Percentiles rank a stretch among this genome's conserved stretches.
Evolutionary conservation across 1,284 basidiomycete species (phyloP).

Genomic region (Microbotryum silenes-acaulis): DNA sequence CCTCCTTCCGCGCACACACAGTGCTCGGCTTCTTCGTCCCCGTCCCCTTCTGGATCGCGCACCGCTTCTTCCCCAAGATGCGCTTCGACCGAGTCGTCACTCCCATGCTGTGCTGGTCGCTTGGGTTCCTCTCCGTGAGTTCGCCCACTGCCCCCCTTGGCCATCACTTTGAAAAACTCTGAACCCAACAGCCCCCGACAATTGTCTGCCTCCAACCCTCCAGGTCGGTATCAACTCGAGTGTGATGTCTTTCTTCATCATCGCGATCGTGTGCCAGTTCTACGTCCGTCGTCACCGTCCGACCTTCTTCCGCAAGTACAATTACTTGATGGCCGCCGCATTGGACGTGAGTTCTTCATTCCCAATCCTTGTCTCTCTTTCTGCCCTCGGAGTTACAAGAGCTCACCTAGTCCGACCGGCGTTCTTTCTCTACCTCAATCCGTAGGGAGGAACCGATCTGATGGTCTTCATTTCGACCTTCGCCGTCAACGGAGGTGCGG

Average conservation of each 20-base stretch:
- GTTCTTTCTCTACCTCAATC: too few relatives aligned
- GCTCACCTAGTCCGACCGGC: too few relatives aligned
- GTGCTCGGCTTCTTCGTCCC: slow-evolving; percentile 47
- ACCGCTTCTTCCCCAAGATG: slow-evolving; percentile 47
- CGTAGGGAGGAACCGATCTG: slow-evolving; percentile 15
- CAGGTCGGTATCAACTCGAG: slow-evolving; percentile 12
- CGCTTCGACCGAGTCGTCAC: slow-evolving; percentile 20
- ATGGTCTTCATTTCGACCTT: slow-evolving; percentile 27
- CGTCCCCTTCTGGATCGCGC: slow-evolving; percentile 49
- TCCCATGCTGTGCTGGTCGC: slow-evolving; percentile 6
- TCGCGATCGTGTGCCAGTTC: slow-evolving; percentile 7
- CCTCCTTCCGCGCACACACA: slow-evolving; percentile 31
- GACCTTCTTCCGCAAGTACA: slow-evolving; percentile 30
- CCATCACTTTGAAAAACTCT: too few relatives aligned
- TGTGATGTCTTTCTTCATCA: slow-evolving; percentile 7
- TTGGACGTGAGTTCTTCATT: slow-evolving; percentile 18
- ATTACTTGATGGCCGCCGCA: slow-evolving; percentile 32
- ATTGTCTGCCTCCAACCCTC: slow-evolving; percentile 15
- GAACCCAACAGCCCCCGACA: too few relatives aligned
- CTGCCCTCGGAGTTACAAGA: too few relatives aligned
- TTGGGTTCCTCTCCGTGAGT: neutral
- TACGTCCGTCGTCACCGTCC: slow-evolving; percentile 14
- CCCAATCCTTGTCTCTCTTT: too few relatives aligned
- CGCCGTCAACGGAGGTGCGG: slow-evolving; percentile 1
- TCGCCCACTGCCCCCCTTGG: too few relatives aligned